Evolutionary conservation across 345 rosid genomes (phyloP).

Genomic region (Salix arbutifolia): DNA sequence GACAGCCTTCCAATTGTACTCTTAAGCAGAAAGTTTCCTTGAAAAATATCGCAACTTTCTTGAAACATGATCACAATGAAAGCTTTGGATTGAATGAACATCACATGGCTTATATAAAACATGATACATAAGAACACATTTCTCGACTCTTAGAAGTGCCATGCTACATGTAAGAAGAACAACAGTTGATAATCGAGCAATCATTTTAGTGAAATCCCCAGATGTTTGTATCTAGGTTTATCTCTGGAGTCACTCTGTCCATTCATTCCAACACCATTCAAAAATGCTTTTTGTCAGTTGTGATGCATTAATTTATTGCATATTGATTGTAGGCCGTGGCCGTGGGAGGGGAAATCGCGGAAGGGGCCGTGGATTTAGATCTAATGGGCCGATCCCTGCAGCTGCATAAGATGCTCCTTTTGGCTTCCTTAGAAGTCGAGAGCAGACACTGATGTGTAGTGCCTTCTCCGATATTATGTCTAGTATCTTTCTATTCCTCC

Average conservation of each 20-base stretch:
- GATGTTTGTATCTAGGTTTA: not conserved
- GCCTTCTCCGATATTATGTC: constrained; percentile 24
- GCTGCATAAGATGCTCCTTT: constrained; percentile 38
- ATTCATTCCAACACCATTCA: not conserved
- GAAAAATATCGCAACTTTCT: not conserved
- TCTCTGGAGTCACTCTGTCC: not conserved
- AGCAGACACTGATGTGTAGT: not conserved
- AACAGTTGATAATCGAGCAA: no score
- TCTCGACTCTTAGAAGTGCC: not conserved
- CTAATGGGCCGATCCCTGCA: constrained; percentile 52
- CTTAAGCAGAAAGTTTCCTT: not conserved
- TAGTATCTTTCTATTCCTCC: constrained; percentile 24
- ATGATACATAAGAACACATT: not conserved
- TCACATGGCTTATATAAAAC: not conserved
- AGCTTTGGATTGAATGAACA: not conserved
- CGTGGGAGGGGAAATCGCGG: constrained; percentile 49
- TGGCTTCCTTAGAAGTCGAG: constrained; percentile 2
- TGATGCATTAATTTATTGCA: not conserved
- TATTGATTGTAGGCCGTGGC: constrained; percentile 17
- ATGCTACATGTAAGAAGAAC: no score
- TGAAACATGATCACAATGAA: not conserved
- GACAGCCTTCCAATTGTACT: not conserved
- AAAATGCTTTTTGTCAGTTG: not conserved
- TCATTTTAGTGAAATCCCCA: not conserved
- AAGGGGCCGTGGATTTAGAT: constrained; percentile 61